Evolutionary conservation across 768 basidiomycete genomes (phyloP).

Genomic region (Rubroboletus satanas): DNA sequence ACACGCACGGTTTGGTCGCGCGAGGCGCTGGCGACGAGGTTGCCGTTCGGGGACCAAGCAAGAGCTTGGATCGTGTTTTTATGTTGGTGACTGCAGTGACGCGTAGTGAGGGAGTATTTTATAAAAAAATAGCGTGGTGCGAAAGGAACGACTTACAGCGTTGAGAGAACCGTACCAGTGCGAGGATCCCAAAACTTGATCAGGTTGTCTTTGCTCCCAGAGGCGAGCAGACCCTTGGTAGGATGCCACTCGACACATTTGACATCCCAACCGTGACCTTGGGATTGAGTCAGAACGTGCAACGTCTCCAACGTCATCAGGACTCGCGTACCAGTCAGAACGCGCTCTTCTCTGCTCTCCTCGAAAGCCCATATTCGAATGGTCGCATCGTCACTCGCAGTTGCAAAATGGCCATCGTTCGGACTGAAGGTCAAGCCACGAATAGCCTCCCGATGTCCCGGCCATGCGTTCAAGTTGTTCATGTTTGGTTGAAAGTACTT

Average conservation of each 20-base stretch:
- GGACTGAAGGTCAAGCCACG: constrained; percentile 90
- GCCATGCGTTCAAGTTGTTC: constrained; percentile 95
- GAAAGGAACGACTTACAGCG: constrained; percentile 55
- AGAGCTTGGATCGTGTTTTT: constrained; percentile 95
- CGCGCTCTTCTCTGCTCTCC: constrained; percentile 83
- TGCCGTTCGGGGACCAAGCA: constrained; percentile 92
- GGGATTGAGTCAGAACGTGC: constrained; percentile 11
- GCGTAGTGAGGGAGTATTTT: not conserved
- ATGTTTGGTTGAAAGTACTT: constrained; percentile 99
- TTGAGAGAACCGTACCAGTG: constrained; percentile 85
- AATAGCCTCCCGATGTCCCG: constrained; percentile 92
- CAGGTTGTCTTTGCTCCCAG: constrained; percentile 95
- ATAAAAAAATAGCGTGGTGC: not conserved
- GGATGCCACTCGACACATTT: constrained; percentile 99
- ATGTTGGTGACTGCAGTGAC: constrained; percentile 75
- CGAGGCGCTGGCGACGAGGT: constrained; percentile 90
- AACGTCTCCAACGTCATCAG: not conserved
- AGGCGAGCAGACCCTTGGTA: constrained; percentile 89
- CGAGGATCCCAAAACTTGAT: constrained; percentile 99
- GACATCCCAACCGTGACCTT: constrained; percentile 99
- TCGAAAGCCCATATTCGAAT: constrained; percentile 96
- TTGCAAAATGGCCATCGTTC: constrained; percentile 88
- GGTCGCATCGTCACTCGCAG: constrained; percentile 92
- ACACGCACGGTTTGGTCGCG: constrained; percentile 93
- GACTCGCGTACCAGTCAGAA: constrained; percentile 61